These are phyloP conservation scores for Dictyophora rubrovolvata DNA, from an alignment of 768 basidiomycete species.

Conservation along the genomic window DNA sequence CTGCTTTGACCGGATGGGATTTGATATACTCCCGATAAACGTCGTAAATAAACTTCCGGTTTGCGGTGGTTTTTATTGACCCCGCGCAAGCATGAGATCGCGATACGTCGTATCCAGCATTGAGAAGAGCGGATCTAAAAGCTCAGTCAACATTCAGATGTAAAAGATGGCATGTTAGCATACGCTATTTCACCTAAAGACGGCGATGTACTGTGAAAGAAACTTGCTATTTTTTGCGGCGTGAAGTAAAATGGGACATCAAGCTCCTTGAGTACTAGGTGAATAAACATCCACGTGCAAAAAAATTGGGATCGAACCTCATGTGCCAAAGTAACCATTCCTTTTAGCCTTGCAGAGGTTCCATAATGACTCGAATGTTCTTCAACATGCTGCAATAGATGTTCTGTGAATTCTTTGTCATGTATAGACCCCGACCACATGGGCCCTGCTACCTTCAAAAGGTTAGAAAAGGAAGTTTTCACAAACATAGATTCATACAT, in stretches of 20 bases:
- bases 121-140: conserved; percentile 74
- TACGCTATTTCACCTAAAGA: conserved; percentile 67
- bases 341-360: conserved; percentile 79
- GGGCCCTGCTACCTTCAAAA: conserved; percentile 71
- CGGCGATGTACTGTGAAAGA: conserved; percentile 75
- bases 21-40: conserved; percentile 82
- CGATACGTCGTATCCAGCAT: conserved; percentile 76
- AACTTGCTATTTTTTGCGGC: conserved; percentile 64
- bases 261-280: conserved; percentile 47
- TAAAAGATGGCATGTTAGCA: conserved; percentile 20
- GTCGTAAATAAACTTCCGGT: conserved; percentile 62
- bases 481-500: conserved; percentile 40
- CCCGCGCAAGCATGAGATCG: conserved; percentile 87
- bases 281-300: conserved; percentile 1
- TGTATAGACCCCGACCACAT: conserved; percentile 96
- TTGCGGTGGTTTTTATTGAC: conserved; percentile 83
- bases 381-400: conserved; percentile 66
- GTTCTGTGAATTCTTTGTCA: conserved; percentile 58
- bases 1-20: conserved; percentile 69
- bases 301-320: conserved; percentile 44
- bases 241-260: conserved; percentile 79
- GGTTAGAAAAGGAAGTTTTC: background rate
- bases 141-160: background rate
- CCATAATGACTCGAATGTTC: conserved; percentile 55
- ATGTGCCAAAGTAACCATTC: conserved; percentile 86